Evolutionary conservation across 257 asterid genomes (phyloP), one percentile per base, ranked within the genome.

Genomic region (Ophiorrhiza pumila): DNA sequence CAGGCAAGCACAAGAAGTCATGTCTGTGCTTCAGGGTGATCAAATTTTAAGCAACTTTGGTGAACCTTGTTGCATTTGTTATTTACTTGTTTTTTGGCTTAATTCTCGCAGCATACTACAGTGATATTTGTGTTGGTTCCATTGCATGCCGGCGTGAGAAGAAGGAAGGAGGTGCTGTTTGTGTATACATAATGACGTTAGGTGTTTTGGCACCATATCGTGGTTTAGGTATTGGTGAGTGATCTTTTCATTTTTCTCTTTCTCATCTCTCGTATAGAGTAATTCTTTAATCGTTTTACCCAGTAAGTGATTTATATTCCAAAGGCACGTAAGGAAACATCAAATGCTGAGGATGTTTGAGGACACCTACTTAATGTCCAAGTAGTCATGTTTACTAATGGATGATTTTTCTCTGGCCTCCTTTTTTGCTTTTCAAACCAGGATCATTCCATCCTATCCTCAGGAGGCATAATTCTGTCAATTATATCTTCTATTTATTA

Each of bases 141-240:
- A 88, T 93, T 71, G 98, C 98, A 67, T 93, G 97, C 76, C 96
- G 96, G 73, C 93, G 86, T 79, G 97, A 93, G 92, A 93, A 91
- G 88, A 91, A 89, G 83, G 98, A 93, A 72, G 87, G 77, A 59
- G 97, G 95, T 53, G 89, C 84, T 69, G 73, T 87, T 71, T 84
- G 96, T 59, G 90, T 88, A 65, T 92, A 92, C 88, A 90, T 92
- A 71, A 95, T 90, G 99, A 95, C 99, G 27, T 74, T 85, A 72
- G 86, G 87, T 49, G 86, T 85, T 67, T 81, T 85, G 77, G 90
- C 87, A 68, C 90, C 90, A 59, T 83, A 83, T 67, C 86, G 86
- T n/a, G 83, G 83, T 55, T 61, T 83, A 53, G 86, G 90, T 43
- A 74, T 85, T 55, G 90, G 90, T 83, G 71, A 75, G 90, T 71